phyloP scores from a whole-genome alignment of 177 flowering plant genomes.

The Vitis hybrid region DNA sequence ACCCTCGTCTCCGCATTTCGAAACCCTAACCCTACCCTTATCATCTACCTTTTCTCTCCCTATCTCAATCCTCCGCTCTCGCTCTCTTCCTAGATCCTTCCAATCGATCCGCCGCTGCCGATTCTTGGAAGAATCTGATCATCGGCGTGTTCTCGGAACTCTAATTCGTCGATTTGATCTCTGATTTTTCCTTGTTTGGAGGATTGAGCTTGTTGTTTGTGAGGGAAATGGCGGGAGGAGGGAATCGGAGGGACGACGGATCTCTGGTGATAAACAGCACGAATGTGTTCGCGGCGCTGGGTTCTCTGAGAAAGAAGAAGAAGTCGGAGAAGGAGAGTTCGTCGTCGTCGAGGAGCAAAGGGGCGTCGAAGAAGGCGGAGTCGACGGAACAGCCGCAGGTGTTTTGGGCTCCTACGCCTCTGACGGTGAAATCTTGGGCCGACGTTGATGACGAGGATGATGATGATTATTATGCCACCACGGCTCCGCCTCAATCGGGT shows the following conservation, averaged over 20 bases:
- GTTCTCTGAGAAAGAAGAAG: conserved; percentile 72
- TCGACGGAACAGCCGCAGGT: conserved; percentile 49
- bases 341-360: conserved; percentile 44
- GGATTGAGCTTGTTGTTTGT: conserved; percentile 19
- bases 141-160: too few relatives aligned
- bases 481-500: conserved; percentile 55
- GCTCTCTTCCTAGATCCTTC: background rate
- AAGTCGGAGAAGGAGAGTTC: conserved; percentile 48
- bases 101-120: background rate
- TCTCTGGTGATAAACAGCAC: conserved; percentile 46
- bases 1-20: too few relatives aligned
- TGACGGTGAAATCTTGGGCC: conserved; percentile 77
- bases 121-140: too few relatives aligned
- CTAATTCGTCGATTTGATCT: too few relatives aligned
- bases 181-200: background rate
- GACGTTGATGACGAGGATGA: conserved; percentile 82
- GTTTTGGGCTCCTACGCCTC: conserved; percentile 76
- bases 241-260: conserved; percentile 57
- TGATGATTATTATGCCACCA: conserved; percentile 73
- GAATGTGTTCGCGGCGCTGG: conserved; percentile 84
- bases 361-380: conserved; percentile 27
- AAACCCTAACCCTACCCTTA: too few relatives aligned
- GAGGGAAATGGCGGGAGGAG: conserved; percentile 61
- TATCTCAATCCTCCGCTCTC: background rate
- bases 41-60: background rate